Base-by-base conservation (phyloP, 768 basidiomycete genomes). In the Russula emetica region DNA sequence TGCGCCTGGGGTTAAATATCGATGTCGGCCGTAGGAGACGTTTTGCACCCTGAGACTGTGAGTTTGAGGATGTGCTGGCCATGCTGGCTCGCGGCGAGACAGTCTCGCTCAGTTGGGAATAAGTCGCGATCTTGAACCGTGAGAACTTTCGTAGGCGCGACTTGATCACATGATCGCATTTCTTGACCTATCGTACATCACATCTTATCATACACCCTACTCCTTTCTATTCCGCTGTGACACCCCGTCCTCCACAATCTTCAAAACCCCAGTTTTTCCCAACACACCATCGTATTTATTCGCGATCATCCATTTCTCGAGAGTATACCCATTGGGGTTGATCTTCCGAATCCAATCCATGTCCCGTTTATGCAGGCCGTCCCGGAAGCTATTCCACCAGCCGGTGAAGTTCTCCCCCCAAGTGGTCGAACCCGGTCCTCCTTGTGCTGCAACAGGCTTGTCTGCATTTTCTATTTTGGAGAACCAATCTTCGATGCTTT, bases 371-470 rank as follows among this genome's bases (percentile, higher is more conserved):
- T 82, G 69, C 38, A 80, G 67, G 64, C 77, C 76, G 57, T 83
- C 81, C 34, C 78, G 69, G 72, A 74, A 82, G 55, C 75, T 59
- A 14, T 72, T 72, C 78, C 78, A 82, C 70, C 76, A 80, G 4
- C 73, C 76, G 30, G 71, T 71, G 69, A 81, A 81, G 68, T 78
- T 80, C 71, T 79, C 69, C 30, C 30, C 62, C 67, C 67, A 72
- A n/a, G 67, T 69, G 58, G 69, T 71, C 51, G 64, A 55, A 42
- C 64, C 70, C 26, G 50, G 14, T 30, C 30, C 68, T 10, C 54
- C 52, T 47, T 68, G 67, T 36, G 59, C 61, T 50, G 70, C 73
- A 14, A 73, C 60, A 1, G 70, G 73, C 24, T 38, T 28, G 30
- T 74, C 72, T 5, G 65, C 50, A 28, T 64, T 60, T 22, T 51